Conservation (phyloP, 2,329 filamentous ascomycete species). For the Trichoderma lentiforme region DNA sequence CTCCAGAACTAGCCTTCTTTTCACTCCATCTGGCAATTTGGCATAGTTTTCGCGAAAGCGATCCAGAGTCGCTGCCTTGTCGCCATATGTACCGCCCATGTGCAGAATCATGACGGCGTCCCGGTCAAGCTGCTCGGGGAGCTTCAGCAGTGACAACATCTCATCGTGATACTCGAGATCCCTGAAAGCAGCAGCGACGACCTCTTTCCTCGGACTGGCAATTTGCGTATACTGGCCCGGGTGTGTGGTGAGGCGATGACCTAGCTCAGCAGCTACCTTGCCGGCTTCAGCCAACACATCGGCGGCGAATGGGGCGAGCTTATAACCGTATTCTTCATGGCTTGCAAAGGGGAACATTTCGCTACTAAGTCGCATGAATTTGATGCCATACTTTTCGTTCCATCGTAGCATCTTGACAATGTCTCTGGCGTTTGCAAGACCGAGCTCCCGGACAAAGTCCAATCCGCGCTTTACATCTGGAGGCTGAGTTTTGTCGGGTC, state of each 20-base stretch:
- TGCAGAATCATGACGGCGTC: slow-evolving; percentile 95
- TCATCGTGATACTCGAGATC: slow-evolving; percentile 89
- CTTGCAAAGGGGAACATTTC: slow-evolving; percentile 98
- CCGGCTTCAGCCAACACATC: slow-evolving; percentile 74
- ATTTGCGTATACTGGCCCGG: slow-evolving; percentile 92
- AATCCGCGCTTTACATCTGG: slow-evolving; percentile 65
- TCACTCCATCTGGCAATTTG: slow-evolving; percentile 64
- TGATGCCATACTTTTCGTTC: slow-evolving; percentile 91
- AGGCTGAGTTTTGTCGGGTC: slow-evolving; percentile 70
- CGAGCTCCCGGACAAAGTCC: slow-evolving; percentile 71
- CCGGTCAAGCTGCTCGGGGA: slow-evolving; percentile 73
- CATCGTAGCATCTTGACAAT: slow-evolving; percentile 82
- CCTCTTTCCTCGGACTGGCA: slow-evolving; percentile 73
- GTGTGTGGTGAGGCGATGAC: slow-evolving; percentile 84
- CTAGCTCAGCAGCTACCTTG: slow-evolving; percentile 69
- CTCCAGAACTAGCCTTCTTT: slow-evolving; percentile 80
- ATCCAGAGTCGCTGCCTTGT: slow-evolving; percentile 74
- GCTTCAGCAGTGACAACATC: slow-evolving; percentile 69
- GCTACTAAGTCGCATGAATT: slow-evolving; percentile 85
- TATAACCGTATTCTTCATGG: slow-evolving; percentile 83
- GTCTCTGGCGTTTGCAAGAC: slow-evolving; percentile 78
- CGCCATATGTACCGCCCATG: slow-evolving; percentile 86
- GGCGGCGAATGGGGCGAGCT: slow-evolving; percentile 76
- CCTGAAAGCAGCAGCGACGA: slow-evolving; percentile 71
- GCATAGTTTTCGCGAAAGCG: slow-evolving; percentile 76